Evolutionary conservation across 495 filamentous ascomycete species (phyloP).

Genomic region (Monascus purpureus): DNA sequence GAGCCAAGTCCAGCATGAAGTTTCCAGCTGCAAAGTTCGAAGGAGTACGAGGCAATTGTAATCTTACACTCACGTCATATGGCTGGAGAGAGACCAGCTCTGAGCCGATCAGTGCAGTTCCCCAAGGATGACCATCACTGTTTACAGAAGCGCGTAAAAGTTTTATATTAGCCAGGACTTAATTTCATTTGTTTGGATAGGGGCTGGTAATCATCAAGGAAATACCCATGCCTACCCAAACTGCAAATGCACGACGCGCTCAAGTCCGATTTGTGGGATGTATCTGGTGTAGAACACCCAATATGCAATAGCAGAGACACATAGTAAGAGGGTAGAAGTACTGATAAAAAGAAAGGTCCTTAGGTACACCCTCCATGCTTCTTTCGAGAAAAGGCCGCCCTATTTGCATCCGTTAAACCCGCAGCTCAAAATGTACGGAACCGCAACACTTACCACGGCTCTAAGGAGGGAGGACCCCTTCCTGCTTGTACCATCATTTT

Average conservation of each 20-base stretch:
- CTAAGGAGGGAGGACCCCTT: conserved; percentile 1
- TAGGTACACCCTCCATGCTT: conserved; percentile 58
- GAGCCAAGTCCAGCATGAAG: conserved; percentile 81
- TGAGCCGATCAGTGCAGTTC: conserved; percentile 22
- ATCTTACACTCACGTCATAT: conserved; percentile 56
- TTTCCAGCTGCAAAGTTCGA: conserved; percentile 52
- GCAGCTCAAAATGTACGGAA: not conserved
- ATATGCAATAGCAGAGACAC: conserved; percentile 53
- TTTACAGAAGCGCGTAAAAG: conserved; percentile 1
- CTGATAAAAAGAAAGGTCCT: conserved; percentile 48
- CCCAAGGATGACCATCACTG: conserved; percentile 31
- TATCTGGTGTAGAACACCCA: conserved; percentile 67
- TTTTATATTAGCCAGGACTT: not conserved
- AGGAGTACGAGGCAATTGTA: conserved; percentile 54
- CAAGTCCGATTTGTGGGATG: conserved; percentile 57
- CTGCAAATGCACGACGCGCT: conserved; percentile 61
- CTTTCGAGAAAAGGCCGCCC: conserved; percentile 45
- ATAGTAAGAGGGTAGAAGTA: conserved; percentile 44
- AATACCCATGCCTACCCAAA: conserved; percentile 45
- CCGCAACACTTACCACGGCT: conserved; percentile 6
- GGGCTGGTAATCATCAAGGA: not conserved
- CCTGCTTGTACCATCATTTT: not conserved
- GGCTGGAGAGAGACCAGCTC: conserved; percentile 30
- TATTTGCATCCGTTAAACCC: conserved; percentile 4
- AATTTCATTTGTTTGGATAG: not conserved